A percentile compares a stretch with the other conserved stretches of the same genome.
These are phyloP conservation scores for Microdochium nivale DNA, from an alignment of 2,329 filamentous ascomycete genomes.

Conservation along the genomic window DNA sequence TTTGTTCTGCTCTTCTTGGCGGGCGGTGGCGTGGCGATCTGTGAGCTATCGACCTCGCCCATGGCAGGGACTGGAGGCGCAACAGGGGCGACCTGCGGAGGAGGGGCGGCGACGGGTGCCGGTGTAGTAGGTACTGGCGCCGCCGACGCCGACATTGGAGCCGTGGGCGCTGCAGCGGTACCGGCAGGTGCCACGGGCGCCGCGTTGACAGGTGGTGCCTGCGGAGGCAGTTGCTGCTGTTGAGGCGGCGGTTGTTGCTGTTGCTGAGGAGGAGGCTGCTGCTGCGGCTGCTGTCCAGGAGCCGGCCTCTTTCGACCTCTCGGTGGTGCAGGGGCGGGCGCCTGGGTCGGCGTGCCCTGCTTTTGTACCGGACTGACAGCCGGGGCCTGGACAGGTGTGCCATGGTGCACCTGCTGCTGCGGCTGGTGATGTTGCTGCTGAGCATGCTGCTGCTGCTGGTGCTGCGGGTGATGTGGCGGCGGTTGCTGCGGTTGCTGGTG, in stretches of 20 bases:
- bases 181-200: constrained; percentile 10
- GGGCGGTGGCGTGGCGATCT: constrained; percentile 38
- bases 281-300: constrained; percentile 18
- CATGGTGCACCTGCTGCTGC: constrained; percentile 22
- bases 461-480: constrained; percentile 1
- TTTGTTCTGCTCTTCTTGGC: constrained; percentile 96
- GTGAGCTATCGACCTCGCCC: constrained; percentile 22
- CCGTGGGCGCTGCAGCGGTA: constrained; percentile 21
- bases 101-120: constrained; percentile 19
- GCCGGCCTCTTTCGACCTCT: constrained; percentile 25
- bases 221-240: constrained; percentile 19
- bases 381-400: constrained; percentile 24
- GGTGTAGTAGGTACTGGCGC: constrained; percentile 20
- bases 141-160: constrained; percentile 22
- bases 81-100: constrained; percentile 18
- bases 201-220: constrained; percentile 18
- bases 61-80: constrained; percentile 16
- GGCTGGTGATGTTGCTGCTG: constrained; percentile 18
- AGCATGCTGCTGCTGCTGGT: constrained; percentile 10
- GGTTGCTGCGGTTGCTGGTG: constrained; percentile 3
- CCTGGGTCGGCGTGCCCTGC: constrained; percentile 23
- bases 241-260: constrained; percentile 25
- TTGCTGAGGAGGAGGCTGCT: constrained; percentile 12
- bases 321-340: constrained; percentile 20
- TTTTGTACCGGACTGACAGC: constrained; percentile 19